Conservation (phyloP, 352 stramenopile genomes). For the Pythium aphanidermatum region DNA sequence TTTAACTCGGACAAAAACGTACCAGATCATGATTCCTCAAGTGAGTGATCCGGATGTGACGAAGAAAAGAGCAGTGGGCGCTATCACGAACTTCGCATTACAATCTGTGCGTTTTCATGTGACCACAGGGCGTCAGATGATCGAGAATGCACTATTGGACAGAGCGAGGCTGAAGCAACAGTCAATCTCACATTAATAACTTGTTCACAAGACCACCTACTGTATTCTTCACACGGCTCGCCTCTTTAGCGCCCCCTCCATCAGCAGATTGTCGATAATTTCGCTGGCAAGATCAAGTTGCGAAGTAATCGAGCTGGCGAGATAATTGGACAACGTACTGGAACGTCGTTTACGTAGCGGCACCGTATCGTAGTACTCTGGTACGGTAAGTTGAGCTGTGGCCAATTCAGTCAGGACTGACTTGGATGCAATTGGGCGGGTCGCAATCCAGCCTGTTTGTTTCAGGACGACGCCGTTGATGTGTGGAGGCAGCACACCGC, state of each 20-base stretch:
- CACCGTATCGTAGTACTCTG: slow-evolving; percentile 1
- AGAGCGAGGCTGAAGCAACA: too few species aligned
- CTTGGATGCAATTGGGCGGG: neutral
- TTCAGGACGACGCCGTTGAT: slow-evolving; percentile 11
- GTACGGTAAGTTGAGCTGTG: slow-evolving; percentile 3
- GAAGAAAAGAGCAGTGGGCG: slow-evolving; percentile 9
- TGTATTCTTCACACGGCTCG: too few species aligned
- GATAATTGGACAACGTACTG: slow-evolving; percentile 7
- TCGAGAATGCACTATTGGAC: slow-evolving; percentile 22
- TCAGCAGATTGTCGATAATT: slow-evolving; percentile 10
- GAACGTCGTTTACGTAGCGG: slow-evolving; percentile 8
- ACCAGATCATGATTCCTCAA: slow-evolving; percentile 19
- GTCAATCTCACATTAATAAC: too few species aligned
- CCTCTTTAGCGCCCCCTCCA: slow-evolving; percentile 8
- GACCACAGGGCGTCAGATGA: slow-evolving; percentile 14
- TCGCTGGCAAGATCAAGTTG: slow-evolving; percentile 10
- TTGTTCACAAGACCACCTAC: too few species aligned
- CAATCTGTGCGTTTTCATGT: slow-evolving; percentile 14
- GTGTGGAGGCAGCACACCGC: neutral
- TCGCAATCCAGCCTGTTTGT: slow-evolving; percentile 13
- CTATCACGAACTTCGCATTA: slow-evolving; percentile 23
- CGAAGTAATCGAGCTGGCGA: slow-evolving; percentile 4
- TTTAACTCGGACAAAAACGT: slow-evolving; percentile 20
- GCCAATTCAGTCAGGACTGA: slow-evolving; percentile 5
- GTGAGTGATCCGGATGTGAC: slow-evolving; percentile 5